Conservation (phyloP, 805 yeast genomes). For the Ogataea minuta region DNA sequence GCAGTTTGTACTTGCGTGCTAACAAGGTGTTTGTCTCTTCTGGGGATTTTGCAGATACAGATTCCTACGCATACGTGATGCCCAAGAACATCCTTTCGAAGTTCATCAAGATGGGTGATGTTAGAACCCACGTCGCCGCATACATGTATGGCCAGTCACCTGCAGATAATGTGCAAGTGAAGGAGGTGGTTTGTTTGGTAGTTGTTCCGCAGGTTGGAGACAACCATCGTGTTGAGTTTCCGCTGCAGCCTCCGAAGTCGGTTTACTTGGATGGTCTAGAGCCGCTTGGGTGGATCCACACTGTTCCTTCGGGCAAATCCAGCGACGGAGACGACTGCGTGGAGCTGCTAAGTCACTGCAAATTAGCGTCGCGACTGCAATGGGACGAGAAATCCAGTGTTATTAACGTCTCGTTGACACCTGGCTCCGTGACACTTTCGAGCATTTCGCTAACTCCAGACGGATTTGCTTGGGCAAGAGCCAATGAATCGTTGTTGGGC, state of each 20-base stretch:
- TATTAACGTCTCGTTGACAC: constrained; percentile 66
- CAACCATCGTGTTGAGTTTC: constrained; percentile 60
- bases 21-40: constrained; percentile 72
- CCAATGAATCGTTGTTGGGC: constrained; percentile 55
- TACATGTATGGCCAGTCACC: constrained; percentile 80
- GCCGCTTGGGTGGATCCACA: constrained; percentile 93
- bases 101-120: constrained; percentile 77
- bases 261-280: constrained; percentile 56
- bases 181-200: constrained; percentile 73
- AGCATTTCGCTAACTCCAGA: constrained; percentile 59
- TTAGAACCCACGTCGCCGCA: constrained; percentile 80
- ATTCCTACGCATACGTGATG: constrained; percentile 64
- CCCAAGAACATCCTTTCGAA: constrained; percentile 79
- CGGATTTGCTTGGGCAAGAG: constrained; percentile 78
- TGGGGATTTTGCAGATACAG: constrained; percentile 54
- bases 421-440: constrained; percentile 80
- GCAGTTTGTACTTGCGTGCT: constrained; percentile 68
- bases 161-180: constrained; percentile 63
- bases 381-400: constrained; percentile 51
- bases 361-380: constrained; percentile 34
- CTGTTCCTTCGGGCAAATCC: constrained; percentile 63
- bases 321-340: constrained; percentile 57
- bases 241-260: constrained; percentile 42
- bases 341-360: constrained; percentile 65
- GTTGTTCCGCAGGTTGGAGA: constrained; percentile 88